Percentiles rank a stretch among this genome's conserved stretches.
phyloP scores from a whole-genome alignment of 2,329 filamentous ascomycete genomes.

The Xylariomycetidae sp. region DNA sequence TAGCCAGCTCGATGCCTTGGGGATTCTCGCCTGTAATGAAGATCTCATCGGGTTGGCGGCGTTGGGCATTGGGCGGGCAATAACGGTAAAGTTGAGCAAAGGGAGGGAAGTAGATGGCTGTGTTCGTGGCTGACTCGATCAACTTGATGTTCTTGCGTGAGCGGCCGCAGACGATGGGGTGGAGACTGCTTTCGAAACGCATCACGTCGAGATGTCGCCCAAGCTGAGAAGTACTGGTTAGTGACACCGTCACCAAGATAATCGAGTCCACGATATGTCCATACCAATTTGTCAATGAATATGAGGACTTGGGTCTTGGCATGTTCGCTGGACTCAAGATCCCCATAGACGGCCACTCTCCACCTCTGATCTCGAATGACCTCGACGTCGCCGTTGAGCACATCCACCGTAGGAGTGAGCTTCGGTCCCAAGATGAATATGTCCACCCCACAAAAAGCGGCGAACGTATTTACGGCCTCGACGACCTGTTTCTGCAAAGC shows the following conservation, averaged over 20 bases:
- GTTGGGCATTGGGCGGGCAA: slow-evolving; percentile 73
- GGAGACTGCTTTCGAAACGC: slow-evolving; percentile 51
- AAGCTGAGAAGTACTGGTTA: slow-evolving; percentile 16
- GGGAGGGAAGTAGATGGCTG: slow-evolving; percentile 95
- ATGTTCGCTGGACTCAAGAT: slow-evolving; percentile 92
- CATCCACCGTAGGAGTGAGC: slow-evolving; percentile 70
- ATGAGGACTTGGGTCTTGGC: slow-evolving; percentile 94
- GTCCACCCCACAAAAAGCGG: slow-evolving; percentile 86
- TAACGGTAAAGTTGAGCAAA: slow-evolving; percentile 92
- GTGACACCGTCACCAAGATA: slow-evolving; percentile 5
- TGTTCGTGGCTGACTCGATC: slow-evolving; percentile 92
- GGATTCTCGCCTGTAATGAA: slow-evolving; percentile 90
- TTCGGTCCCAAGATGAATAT: slow-evolving; percentile 94
- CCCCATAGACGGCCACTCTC: slow-evolving; percentile 90
- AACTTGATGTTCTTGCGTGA: slow-evolving; percentile 96
- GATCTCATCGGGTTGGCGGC: slow-evolving; percentile 82
- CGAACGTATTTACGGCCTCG: slow-evolving; percentile 81
- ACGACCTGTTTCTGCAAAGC: slow-evolving; percentile 72
- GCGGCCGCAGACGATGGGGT: slow-evolving; percentile 88
- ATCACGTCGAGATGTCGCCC: slow-evolving; percentile 26
- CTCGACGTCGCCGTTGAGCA: slow-evolving; percentile 71
- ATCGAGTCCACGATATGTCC: too few species aligned
- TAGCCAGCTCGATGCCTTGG: slow-evolving; percentile 81
- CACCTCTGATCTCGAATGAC: slow-evolving; percentile 86
- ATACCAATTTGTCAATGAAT: slow-evolving; percentile 91